phyloP scores from a whole-genome alignment of 306 rosid species.

The Styphnolobium japonicum region DNA sequence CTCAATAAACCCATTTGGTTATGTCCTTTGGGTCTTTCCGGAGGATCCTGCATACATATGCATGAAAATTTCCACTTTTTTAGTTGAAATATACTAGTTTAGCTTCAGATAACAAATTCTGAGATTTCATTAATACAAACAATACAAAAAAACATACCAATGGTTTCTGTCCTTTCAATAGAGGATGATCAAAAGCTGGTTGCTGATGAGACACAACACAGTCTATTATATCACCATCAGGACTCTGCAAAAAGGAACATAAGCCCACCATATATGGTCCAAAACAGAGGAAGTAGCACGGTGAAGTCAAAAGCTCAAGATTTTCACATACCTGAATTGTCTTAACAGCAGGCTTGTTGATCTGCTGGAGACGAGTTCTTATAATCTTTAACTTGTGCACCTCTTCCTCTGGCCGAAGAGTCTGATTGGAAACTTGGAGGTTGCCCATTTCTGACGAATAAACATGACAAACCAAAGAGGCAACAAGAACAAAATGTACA shows the following conservation, averaged over 20 bases:
- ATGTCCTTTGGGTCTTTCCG: constrained; percentile 62
- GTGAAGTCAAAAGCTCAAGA: neutral
- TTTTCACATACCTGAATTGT: constrained; percentile 54
- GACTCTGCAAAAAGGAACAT: constrained; percentile 48
- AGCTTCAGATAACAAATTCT: neutral
- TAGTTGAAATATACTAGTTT: neutral
- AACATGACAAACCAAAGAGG: constrained; percentile 41
- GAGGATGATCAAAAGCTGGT: constrained; percentile 90
- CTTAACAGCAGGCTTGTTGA: constrained; percentile 71
- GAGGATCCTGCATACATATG: constrained; percentile 53
- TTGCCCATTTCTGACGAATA: constrained; percentile 26
- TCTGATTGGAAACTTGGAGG: constrained; percentile 37
- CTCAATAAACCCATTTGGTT: constrained; percentile 9
- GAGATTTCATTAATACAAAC: neutral
- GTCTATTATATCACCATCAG: constrained; percentile 86
- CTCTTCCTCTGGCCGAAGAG: constrained; percentile 52
- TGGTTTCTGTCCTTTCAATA: constrained; percentile 63
- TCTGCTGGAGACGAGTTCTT: constrained; percentile 46
- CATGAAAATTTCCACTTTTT: neutral
- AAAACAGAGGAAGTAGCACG: neutral
- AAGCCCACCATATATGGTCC: neutral
- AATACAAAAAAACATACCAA: constrained; percentile 35
- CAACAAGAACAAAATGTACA: constrained; percentile 48
- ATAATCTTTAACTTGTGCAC: constrained; percentile 41
- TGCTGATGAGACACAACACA: constrained; percentile 70